Evolutionary conservation across 75 land plant species (phyloP).

Genomic region (Selaginella moellendorffii): DNA sequence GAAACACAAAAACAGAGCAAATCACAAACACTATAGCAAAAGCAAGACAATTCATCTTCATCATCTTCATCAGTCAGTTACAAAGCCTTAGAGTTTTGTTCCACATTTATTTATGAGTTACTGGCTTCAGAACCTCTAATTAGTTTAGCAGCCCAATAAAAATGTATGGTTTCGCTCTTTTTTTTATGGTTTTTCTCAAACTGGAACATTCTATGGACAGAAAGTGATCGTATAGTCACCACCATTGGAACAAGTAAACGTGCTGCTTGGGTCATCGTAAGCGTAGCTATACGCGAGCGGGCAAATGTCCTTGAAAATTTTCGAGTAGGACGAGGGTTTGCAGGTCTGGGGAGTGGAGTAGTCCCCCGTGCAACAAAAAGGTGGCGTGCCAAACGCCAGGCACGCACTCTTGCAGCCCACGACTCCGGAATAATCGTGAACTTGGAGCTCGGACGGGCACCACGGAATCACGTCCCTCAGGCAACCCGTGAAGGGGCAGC

Average conservation of each 20-base stretch:
- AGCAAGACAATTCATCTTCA: too few species aligned
- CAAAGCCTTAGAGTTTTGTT: too few species aligned
- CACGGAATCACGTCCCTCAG: neutral
- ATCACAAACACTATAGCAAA: too few species aligned
- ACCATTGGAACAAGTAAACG: neutral
- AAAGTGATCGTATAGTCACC: neutral
- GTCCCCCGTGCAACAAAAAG: neutral
- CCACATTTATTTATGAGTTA: too few species aligned
- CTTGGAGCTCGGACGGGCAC: neutral
- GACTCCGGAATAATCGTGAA: neutral
- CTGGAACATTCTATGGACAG: too few species aligned
- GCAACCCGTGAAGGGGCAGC: neutral
- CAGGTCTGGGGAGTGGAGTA: neutral
- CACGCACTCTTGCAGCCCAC: conserved; percentile 7
- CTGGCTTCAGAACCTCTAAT: too few species aligned
- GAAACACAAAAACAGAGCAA: too few species aligned
- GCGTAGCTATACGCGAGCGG: neutral
- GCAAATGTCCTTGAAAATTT: neutral
- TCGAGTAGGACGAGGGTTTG: neutral
- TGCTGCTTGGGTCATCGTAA: neutral
- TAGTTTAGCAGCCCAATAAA: too few species aligned
- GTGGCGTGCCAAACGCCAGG: neutral
- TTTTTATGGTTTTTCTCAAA: too few species aligned
- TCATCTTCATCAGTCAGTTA: too few species aligned
- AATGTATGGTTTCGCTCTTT: too few species aligned